Base-by-base conservation (phyloP, 768 basidiomycete genomes). In the Russula virescens region DNA sequence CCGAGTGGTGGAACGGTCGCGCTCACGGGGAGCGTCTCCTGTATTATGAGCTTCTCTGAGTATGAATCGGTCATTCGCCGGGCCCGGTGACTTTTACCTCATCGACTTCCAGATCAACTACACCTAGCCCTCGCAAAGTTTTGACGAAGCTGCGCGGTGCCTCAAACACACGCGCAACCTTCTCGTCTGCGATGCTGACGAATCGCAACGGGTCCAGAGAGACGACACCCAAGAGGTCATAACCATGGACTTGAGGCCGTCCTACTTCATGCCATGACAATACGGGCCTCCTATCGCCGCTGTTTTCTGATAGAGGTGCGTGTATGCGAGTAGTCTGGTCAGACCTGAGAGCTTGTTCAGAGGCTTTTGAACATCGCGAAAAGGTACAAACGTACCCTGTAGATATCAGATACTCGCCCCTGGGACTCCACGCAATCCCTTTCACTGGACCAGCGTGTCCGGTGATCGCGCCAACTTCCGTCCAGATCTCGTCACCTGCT, bases 181-280 rank as follows among this genome's bases (percentile, higher is more conserved):
- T 98, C 74, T 99, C 97, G 69, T 99, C 97, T 11, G 94, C 94
- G 50, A 94, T 87, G 68, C 91, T 95, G 21, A 87, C 88, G 71
- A 98, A 96, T 34, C 82, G 85, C 50, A 94, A 76, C 0, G 88
- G 77, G 61, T 82, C 80, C 50, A 96, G 79, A 72, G 93, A 95
- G 3, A 82, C 83, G 7, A 84, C 87, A 58, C 86, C 88, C 19
- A 95, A 78, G 42, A 98, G 76, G 70, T 98, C 94, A 73, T 98
- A 98, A 8, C 97, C 97, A 75, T 99, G 97, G 19, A 98, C 86
- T 73, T 99, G 97, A 21, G 97, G 97, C 4, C 97, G 86, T 28
- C 83, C 83, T 28, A 98, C 77, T 71, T 99, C 97, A 68, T 89
- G 88, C 94, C 94, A 96, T 10, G 76, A 74, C 18, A 66, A 67